Percentiles rank a stretch among this genome's conserved stretches.
Conservation (phyloP, 176 grass and related monocot genomes). For the Echinochloa phyllopogon region DNA sequence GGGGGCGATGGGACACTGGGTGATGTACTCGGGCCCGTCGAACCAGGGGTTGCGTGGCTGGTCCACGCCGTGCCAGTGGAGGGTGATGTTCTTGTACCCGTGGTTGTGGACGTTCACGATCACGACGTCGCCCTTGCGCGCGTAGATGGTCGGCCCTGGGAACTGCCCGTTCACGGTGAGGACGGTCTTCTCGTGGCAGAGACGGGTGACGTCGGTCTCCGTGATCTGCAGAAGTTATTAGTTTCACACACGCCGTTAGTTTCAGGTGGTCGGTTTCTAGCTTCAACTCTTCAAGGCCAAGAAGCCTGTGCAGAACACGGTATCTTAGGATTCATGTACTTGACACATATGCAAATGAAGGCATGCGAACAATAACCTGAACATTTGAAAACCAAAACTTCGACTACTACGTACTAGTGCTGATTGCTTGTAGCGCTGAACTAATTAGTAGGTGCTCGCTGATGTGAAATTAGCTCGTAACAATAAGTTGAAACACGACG, state of each 20-base stretch:
- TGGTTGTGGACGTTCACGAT: constrained; percentile 68
- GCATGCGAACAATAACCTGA: not conserved
- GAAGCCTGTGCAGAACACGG: too few species aligned
- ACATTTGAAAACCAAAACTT: not conserved
- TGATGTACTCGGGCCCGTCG: constrained; percentile 64
- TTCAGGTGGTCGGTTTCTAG: too few species aligned
- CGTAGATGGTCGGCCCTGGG: constrained; percentile 69
- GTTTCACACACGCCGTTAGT: too few species aligned
- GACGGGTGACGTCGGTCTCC: constrained; percentile 57
- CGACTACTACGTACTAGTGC: too few species aligned
- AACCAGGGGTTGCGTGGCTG: constrained; percentile 65
- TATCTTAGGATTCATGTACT: too few species aligned
- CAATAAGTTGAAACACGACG: not conserved
- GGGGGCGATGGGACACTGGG: constrained; percentile 57
- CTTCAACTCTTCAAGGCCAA: too few species aligned
- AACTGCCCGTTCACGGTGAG: constrained; percentile 72
- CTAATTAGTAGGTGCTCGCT: too few species aligned
- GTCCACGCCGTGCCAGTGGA: constrained; percentile 80
- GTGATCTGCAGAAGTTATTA: constrained; percentile 37
- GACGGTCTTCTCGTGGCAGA: constrained; percentile 64
- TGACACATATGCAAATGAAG: not conserved
- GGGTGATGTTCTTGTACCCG: constrained; percentile 68
- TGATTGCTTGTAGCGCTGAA: not conserved
- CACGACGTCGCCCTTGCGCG: constrained; percentile 48
- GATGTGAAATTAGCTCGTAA: too few species aligned